A percentile compares a stretch with the other conserved stretches of the same genome.
Evolutionary conservation across 306 rosid species (phyloP).

Genomic region (Echinosophora koreensis): DNA sequence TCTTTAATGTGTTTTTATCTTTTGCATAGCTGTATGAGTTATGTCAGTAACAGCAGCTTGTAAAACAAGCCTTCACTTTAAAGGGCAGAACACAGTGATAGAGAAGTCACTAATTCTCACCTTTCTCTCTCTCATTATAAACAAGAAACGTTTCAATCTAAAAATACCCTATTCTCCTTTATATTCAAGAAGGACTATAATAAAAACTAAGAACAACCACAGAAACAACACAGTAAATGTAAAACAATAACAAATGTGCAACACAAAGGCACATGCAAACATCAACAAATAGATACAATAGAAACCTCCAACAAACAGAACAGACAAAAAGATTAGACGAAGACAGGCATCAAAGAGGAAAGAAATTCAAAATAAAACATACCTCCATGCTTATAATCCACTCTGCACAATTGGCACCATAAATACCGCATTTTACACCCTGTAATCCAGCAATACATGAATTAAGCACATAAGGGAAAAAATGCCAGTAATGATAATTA

Average conservation of each 20-base stretch:
- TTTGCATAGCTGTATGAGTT: not conserved
- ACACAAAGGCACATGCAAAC: conserved; percentile 14
- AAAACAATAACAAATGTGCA: conserved; percentile 21
- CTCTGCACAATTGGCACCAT: conserved; percentile 81
- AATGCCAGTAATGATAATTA: conserved; percentile 10
- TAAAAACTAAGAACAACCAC: conserved; percentile 3
- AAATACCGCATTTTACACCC: conserved; percentile 92
- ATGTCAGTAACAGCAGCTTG: not conserved
- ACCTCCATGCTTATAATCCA: conserved; percentile 99
- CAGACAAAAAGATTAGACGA: conserved; percentile 24
- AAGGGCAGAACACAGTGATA: no score
- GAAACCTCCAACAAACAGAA: conserved; percentile 22
- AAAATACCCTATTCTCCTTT: conserved; percentile 27
- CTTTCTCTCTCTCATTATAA: no score
- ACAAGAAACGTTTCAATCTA: conserved; percentile 32
- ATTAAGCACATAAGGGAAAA: conserved; percentile 28
- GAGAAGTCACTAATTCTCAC: no score
- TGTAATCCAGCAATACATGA: conserved; percentile 51
- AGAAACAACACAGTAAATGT: conserved; percentile 15
- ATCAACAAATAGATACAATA: conserved; percentile 27
- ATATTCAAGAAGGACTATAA: not conserved
- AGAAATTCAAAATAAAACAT: conserved; percentile 31
- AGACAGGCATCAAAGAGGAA: conserved; percentile 6
- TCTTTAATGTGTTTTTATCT: not conserved
- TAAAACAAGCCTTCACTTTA: not conserved